phyloP scores from a whole-genome alignment of 1,284 basidiomycete genomes.

The Sphaerobolus stellatus region DNA sequence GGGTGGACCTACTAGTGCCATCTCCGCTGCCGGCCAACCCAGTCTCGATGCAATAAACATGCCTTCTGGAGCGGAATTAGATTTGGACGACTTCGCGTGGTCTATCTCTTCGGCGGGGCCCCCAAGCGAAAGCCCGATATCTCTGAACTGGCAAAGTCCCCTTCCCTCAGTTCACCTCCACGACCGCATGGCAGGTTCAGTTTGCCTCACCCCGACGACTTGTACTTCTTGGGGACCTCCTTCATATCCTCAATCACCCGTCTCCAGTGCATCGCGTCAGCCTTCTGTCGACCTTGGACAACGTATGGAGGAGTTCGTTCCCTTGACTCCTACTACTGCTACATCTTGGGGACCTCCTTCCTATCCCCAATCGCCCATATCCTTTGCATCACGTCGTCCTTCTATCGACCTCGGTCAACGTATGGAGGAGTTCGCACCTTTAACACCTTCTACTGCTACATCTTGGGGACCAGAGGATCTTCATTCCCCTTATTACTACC shows the following conservation, averaged over 20 bases:
- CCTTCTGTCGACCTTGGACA: constrained; percentile 48
- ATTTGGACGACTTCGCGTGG: constrained; percentile 67
- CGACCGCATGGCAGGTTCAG: constrained; percentile 54
- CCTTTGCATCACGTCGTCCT: constrained; percentile 13
- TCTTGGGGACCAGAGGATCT: constrained; percentile 36
- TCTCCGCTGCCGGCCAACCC: constrained; percentile 37
- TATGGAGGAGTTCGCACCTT: constrained; percentile 43
- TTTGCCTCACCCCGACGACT: constrained; percentile 53
- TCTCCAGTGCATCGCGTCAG: constrained; percentile 31
- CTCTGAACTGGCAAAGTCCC: constrained; percentile 36
- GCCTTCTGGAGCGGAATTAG: constrained; percentile 43
- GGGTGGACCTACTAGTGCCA: constrained; percentile 38
- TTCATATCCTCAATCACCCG: constrained; percentile 25
- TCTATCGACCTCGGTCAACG: constrained; percentile 34
- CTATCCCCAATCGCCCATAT: constrained; percentile 18
- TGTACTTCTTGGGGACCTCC: constrained; percentile 41
- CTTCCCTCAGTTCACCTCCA: constrained; percentile 58
- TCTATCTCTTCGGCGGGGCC: constrained; percentile 68
- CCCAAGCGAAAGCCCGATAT: constrained; percentile 24
- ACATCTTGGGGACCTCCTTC: constrained; percentile 49
- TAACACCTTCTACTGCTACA: constrained; percentile 48
- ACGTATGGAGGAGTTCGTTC: constrained; percentile 49
- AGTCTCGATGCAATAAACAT: constrained; percentile 54
- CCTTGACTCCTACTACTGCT: constrained; percentile 44
- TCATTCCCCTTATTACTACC: neutral